Evolutionary conservation across 2,329 filamentous ascomycete species (phyloP), one percentile per base, ranked within the genome.

Genomic region (Kalmusia sp.): DNA sequence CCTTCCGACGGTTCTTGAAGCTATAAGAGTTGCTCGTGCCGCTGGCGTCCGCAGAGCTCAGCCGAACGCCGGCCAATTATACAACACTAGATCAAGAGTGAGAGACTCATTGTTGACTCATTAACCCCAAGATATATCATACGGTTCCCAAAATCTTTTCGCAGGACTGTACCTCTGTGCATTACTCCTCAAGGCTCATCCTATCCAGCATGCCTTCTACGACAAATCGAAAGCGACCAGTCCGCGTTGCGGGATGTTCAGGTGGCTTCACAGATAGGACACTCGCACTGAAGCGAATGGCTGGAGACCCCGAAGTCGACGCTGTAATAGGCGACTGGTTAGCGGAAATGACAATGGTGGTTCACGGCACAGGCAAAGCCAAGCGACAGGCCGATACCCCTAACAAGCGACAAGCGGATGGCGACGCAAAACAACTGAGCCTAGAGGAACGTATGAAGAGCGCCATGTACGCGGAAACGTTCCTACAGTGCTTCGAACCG

Each of bases 401-500:
- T 8, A 47, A 28, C 27, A 44, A 44, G 15, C 41, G 28, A 33
- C 41, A 44, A 8, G 12, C 17, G 6, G 27, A 44, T 24, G 41
- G 41, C 2, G 41, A 33, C 1, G 41, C 17, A n/a, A 34, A 44
- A 17, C 43, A 77, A 70, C 35, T 39, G n/a, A 61, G 72, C 75
- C 52, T 80, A 71, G 79, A 67, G 34, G 64, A 67, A 22, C 61
- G 63, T 21, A 44, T 24, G 28, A 67, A 55, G 45, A 66, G 59
- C 46, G 65, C 65, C 31, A 67, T 68, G 65, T 66, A 65, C 27
- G 63, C 64, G 2, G 63, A 65, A 4, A 79, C 80, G 1, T 82
- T 84, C 51, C 69, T 84, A 22, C 77, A 82, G 60, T 77, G 79
- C 17, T 73, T 78, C 17, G 41, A 52, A n/a, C 49, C 49, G 4